Evolutionary conservation across 2,329 filamentous ascomycete genomes (phyloP), one percentile per base, ranked within the genome.

Genomic region (Fusarium miscanthi): DNA sequence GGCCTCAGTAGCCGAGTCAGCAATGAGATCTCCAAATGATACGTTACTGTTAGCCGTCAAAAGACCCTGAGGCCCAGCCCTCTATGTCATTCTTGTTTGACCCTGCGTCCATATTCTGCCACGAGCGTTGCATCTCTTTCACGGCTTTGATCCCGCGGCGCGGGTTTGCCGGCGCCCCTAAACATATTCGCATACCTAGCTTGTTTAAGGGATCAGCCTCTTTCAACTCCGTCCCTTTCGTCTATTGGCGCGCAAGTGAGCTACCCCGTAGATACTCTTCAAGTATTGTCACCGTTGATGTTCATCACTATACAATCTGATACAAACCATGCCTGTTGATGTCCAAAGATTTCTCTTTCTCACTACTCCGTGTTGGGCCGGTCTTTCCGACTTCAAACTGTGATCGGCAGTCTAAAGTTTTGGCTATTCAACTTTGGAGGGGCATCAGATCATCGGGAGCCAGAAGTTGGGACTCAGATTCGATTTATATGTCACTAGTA

Each of bases 171-270:
- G 45, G 17, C 27, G 30, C 31, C 57, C 56, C 43, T 45, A 52
- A 51, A 69, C 45, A 69, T 45, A 64, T 52, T 63, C 31, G 41
- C 27, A 43, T 37, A 23, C 35, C 38, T 72, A 58, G 57, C 52
- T 66, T 61, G 42, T 31, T 40, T 13, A 35, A 69, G 30, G 30
- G 69, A 73, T 72, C 66, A 60, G 56, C 65, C 35, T 58, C 46
- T 51, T 48, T 42, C 33, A 31, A 37, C 42, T 46, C 51, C 33
- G 31, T 67, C 30, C 58, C 51, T 38, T 35, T 31, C 37, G 31
- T 67, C 49, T 19, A 73, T 73, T 73, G 70, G 70, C 45, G 70
- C 70, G 70, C 70, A 70, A 73, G 41, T 63, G 30, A 17, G 23
- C n/a, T 42, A 27, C 33, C 27, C 45, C 48, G 48, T 59, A 52